Base-by-base conservation (phyloP, 1,284 basidiomycete species). In the Heliocybe sulcata region DNA sequence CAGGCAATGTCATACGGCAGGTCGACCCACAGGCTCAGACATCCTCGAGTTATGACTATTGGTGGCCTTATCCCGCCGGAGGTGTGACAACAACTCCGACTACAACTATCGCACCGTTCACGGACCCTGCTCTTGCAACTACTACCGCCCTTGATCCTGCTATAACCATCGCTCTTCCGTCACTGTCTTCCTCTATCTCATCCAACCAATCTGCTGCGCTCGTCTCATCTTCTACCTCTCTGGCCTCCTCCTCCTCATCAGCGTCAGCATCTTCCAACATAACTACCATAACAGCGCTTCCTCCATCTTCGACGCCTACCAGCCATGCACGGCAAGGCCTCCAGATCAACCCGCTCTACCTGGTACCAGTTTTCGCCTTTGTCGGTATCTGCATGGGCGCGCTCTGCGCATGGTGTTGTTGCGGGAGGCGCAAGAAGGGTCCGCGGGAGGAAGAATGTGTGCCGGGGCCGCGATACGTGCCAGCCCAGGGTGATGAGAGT, bases 381-480 rank as follows among this genome's bases (percentile, higher is more conserved):
- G 20, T 25, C 27, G 47, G 47, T 6, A 29, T 49, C n/a, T 49
- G 20, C 12, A 49, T 29, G 23, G 47, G 47, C 9, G 16, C 47
- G 14, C 27, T 49, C 6, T 25, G 11, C n/a, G 14, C 22, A 8
- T 29, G 22, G 47, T 20, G 23, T 35, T 35, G 51, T 26, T 57
- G 33, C 26, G 56, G 10, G 12, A 31, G 47, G 29, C 22, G 47
- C 14, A 35, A 12, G 14, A 25, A 33, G 27, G 6, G 29, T 10
- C 51, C 59, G 31, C 48, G 53, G 12, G 59, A 64, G 0, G 55
- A 57, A 11, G 47, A 49, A 1, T 62, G 77, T 23, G 56, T 69
- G 29, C 59, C 70, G 3, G 77, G 77, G 1, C 73, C 75, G 12
- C 67, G 64, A 2, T 78, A 77, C 52, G 58, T 56, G 26, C 63